Evolutionary conservation across 2,329 filamentous ascomycete species (phyloP), one percentile per base, ranked within the genome.

Genomic region (Ambrosiella beaveri): DNA sequence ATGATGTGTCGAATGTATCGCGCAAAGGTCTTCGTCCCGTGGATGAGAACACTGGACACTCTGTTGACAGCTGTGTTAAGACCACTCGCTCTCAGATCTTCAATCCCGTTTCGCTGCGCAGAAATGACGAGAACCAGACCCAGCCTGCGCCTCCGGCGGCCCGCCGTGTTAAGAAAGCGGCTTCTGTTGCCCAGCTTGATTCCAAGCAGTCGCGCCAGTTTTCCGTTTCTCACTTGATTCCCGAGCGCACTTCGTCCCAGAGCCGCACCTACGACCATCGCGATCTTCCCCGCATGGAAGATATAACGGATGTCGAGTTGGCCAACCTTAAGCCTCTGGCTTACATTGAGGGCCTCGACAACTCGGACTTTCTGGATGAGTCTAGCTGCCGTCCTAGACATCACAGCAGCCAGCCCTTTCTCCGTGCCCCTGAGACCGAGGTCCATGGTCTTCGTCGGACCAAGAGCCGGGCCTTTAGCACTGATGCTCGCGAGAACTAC

Each of bases 1-100:
- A 80, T 54, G 89, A 95, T 68, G 78, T 93, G 62, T 93, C 86
- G 74, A 91, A 90, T 66, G 82, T 77, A 45, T 71, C 72, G 61
- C 67, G 68, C 51, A 62, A 63, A 27, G 36, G 64, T 39, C 61
- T 65, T 36, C 64, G 60, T 49, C 64, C 66, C 35, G 65, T 71
- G 54, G 64, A 69, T 37, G 65, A 62, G 57, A 75, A 66, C 58
- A 58, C 49, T 44, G 61, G 51, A 62, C 73, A 71, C 58, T 70
- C 71, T 19, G 62, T 67, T 5, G 67, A 73, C 52, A 62, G 68
- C 27, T 71, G 69, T 40, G 70, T 72, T 2, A 66, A 54, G 56
- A 39, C 53, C 13, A n/a, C 38, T 52, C 38, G 63, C 59, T 57
- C 60, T 50, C 37, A 61, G 62, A 47, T 61, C 57, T 38, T 60